Evolutionary conservation across 129 eudicot genomes (phyloP).

Genomic region (Flaveria trinervia): DNA sequence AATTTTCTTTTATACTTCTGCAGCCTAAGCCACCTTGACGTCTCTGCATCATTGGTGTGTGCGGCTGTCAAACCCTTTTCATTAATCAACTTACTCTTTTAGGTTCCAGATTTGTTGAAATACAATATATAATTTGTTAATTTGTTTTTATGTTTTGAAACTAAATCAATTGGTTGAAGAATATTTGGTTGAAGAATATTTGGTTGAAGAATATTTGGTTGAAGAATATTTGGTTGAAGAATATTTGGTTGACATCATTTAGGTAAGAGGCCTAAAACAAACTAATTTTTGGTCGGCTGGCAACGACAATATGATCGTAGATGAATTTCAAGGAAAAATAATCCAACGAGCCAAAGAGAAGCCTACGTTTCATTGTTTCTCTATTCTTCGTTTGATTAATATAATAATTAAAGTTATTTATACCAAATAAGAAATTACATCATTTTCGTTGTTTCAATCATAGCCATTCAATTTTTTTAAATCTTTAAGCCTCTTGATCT

Average conservation of each 20-base stretch:
- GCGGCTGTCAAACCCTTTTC: slow-evolving; percentile 1
- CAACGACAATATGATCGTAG: background rate
- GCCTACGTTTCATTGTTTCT: background rate
- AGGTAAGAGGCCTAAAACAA: slow-evolving; percentile 2
- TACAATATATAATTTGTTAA: background rate
- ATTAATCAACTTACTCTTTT: background rate
- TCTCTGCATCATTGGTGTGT: background rate
- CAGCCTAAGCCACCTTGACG: background rate
- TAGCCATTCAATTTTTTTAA: too few relatives aligned
- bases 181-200: too few relatives aligned
- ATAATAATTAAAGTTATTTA: too few relatives aligned
- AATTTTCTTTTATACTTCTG: too few relatives aligned
- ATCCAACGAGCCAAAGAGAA: background rate
- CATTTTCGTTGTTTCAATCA: too few relatives aligned
- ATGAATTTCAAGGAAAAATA: background rate
- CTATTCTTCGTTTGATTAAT: too few relatives aligned
- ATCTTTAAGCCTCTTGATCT: too few relatives aligned
- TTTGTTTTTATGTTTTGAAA: background rate
- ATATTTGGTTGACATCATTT: background rate
- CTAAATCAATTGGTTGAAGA: background rate
- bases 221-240: too few relatives aligned
- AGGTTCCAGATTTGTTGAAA: background rate
- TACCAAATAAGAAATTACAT: too few relatives aligned
- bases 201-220: too few relatives aligned
- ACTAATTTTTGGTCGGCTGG: background rate